A percentile compares a stretch with the other conserved stretches of the same genome.
phyloP scores from a whole-genome alignment of 1,284 basidiomycete species.

The Tilletia indica region DNA sequence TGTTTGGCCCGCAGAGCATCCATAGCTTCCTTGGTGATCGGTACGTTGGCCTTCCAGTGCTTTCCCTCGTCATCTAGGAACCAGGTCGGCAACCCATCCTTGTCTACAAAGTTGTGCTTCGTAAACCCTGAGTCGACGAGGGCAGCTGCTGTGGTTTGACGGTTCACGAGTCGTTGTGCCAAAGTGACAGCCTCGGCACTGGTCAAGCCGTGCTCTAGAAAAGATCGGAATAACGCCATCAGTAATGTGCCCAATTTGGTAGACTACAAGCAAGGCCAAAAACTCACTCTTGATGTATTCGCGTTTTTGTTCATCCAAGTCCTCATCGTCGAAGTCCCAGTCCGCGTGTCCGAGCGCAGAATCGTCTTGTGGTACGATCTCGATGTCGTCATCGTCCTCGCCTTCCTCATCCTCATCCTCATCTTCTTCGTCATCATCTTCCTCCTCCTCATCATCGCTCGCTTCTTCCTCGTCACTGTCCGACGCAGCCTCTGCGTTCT shows the following conservation, averaged over 20 bases:
- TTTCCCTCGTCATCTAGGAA: slow-evolving; percentile 96
- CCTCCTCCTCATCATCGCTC: slow-evolving; percentile 39
- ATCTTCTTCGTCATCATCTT: slow-evolving; percentile 50
- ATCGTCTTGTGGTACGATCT: slow-evolving; percentile 43
- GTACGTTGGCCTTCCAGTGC: slow-evolving; percentile 89
- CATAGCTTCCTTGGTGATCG: slow-evolving; percentile 94
- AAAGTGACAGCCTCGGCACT: slow-evolving; percentile 90
- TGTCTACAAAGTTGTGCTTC: slow-evolving; percentile 79
- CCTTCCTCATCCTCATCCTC: slow-evolving; percentile 43
- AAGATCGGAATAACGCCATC: background rate
- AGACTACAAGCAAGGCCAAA: slow-evolving; percentile 1
- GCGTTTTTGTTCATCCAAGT: slow-evolving; percentile 73
- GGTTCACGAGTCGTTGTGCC: slow-evolving; percentile 88
- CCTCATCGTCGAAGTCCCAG: slow-evolving; percentile 59
- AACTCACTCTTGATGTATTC: slow-evolving; percentile 70
- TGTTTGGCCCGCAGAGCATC: slow-evolving; percentile 81
- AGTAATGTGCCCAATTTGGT: background rate
- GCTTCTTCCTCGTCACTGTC: slow-evolving; percentile 55
- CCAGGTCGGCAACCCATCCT: slow-evolving; percentile 84
- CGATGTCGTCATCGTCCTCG: slow-evolving; percentile 45
- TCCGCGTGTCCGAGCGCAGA: background rate
- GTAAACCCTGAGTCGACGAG: slow-evolving; percentile 95
- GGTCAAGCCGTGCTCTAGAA: slow-evolving; percentile 74
- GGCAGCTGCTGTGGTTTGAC: slow-evolving; percentile 80
- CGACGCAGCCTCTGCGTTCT: slow-evolving; percentile 25